Evolutionary conservation across 1,284 basidiomycete genomes (phyloP).

Genomic region (Gymnopus androsaceus): DNA sequence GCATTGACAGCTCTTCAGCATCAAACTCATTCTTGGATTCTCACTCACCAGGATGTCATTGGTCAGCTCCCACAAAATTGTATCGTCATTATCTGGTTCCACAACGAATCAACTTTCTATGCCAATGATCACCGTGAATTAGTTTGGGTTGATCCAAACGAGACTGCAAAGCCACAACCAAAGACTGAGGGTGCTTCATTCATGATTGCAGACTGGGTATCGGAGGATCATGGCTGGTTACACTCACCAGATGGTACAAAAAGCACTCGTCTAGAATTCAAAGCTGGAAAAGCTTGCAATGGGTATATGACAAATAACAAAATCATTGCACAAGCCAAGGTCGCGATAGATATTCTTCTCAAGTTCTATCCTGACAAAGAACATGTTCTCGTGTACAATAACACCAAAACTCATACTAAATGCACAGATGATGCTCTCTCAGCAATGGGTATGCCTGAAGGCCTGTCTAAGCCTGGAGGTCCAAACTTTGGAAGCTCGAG

Average conservation of each 20-base stretch:
- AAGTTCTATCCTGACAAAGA: slow-evolving; percentile 20
- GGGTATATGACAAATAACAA: slow-evolving; percentile 28
- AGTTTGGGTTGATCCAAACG: slow-evolving; percentile 23
- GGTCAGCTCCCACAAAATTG: no score
- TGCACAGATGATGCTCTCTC: slow-evolving; percentile 24
- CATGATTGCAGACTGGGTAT: slow-evolving; percentile 29
- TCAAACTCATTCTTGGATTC: no score
- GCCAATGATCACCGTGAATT: slow-evolving; percentile 25
- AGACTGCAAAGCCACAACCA: slow-evolving; percentile 15
- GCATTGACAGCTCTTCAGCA: no score
- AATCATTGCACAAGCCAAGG: slow-evolving; percentile 22
- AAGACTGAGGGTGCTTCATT: slow-evolving; percentile 28
- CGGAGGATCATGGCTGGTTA: slow-evolving; percentile 21
- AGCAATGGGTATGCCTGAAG: slow-evolving; percentile 25
- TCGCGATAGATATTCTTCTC: slow-evolving; percentile 27
- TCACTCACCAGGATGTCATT: no score
- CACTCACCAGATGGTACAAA: neutral
- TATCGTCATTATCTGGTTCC: slow-evolving; percentile 29
- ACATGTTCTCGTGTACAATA: slow-evolving; percentile 29
- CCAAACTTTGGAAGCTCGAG: no score
- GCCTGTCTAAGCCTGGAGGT: no score
- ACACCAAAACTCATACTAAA: slow-evolving; percentile 27
- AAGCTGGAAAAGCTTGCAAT: slow-evolving; percentile 27
- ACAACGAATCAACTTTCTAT: slow-evolving; percentile 33
- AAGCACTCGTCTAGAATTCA: slow-evolving; percentile 21